Evolutionary conservation across 2,329 filamentous ascomycete species (phyloP), one percentile per base, ranked within the genome.

Genomic region (Fusarium mangiferae): DNA sequence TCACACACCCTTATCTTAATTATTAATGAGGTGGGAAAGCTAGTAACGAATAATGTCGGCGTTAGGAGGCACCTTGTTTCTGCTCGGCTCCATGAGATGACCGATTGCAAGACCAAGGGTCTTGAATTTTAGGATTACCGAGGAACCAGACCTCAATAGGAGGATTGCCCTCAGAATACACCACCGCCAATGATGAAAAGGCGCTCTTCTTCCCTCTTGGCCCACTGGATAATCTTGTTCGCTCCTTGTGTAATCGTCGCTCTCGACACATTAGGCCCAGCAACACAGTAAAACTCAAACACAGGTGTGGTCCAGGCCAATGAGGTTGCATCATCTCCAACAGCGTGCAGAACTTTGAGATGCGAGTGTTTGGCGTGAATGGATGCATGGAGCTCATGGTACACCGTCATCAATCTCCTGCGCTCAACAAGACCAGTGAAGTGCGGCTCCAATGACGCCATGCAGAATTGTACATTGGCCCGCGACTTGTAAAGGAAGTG

Each of bases 121-220:
- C 57, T 68, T 77, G 66, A 62, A 73, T 74, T 72, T 73, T 64
- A 74, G 62, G 58, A 69, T 68, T 70, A 56, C 57, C 20, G 62
- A 74, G 67, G 68, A 68, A 58, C 57, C 66, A 68, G 65, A 44
- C 68, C 60, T 82, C 72, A 24, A 64, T 55, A 49, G 46, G 66
- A 68, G 66, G 65, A 39, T 58, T 66, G 57, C 44, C 51, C 51
- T 82, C 73, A 91, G 77, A 92, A 93, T 76, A 98, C 96, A 48
- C 95, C 96, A n/a, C 96, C 97, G 3, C 96, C 96, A 80, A 99
- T 96, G 68, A 99, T 98, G 80, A 99, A 99, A 11, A 98, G 85
- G 65, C 96, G 88, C 83, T 98, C 95, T 82, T 98, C 96, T 83
- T 99, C 96, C 74, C 91, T 88, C 80, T 94, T 92, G 4, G 96